Conservation (phyloP, 306 rosid genomes). For the Oxytropis ochrocephala region DNA sequence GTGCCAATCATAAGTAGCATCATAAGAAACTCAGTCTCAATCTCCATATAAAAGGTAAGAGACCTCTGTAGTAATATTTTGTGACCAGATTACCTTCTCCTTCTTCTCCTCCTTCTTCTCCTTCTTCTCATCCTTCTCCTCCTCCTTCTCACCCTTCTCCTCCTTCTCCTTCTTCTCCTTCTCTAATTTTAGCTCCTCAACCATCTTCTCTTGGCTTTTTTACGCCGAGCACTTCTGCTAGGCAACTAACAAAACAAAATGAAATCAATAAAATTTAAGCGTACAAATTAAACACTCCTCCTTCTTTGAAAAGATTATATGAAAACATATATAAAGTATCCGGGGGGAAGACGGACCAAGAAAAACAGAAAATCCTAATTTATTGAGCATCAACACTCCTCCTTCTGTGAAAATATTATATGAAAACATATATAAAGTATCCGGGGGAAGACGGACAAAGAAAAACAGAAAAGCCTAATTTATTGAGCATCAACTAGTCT, state of each 20-base stretch:
- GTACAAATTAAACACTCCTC: neutral
- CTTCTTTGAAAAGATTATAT: neutral
- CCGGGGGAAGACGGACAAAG: neutral
- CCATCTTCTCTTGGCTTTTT: constrained; percentile 77
- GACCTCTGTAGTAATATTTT: constrained; percentile 2
- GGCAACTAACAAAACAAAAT: constrained; percentile 44
- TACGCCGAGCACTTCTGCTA: constrained; percentile 88
- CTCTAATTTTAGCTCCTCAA: constrained; percentile 56
- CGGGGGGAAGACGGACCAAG: neutral
- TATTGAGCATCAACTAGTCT: neutral
- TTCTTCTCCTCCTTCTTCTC: constrained; percentile 73
- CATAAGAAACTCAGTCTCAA: neutral
- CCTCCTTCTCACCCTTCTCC: constrained; percentile 66
- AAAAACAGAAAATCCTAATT: constrained; percentile 1
- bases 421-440: neutral
- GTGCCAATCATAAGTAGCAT: neutral
- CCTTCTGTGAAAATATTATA: neutral
- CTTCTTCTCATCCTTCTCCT: constrained; percentile 77
- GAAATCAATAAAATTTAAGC: neutral
- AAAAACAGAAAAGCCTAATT: constrained; percentile 1
- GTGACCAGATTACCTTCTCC: constrained; percentile 49
- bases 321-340: neutral
- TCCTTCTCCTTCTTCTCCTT: constrained; percentile 64
- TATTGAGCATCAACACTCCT: neutral
- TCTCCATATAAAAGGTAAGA: constrained; percentile 14